phyloP scores from a whole-genome alignment of 2,329 filamentous ascomycete genomes.

The Cyphellophora attinorum region DNA sequence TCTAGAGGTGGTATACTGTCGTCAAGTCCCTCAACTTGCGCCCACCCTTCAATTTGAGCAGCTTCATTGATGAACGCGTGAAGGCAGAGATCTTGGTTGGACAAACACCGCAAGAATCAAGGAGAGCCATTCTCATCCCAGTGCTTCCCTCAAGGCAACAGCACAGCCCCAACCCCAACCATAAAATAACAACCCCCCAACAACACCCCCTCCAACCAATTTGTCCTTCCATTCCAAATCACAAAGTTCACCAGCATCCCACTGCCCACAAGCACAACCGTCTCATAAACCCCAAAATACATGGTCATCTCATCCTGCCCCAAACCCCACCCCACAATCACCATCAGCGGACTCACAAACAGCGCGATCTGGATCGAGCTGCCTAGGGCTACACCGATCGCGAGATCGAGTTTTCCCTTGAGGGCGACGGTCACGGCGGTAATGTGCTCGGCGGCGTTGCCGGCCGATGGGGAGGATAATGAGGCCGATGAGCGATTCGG shows the following conservation, averaged over 20 bases:
- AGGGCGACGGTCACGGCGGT: slow-evolving; percentile 71
- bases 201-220: too few relatives aligned
- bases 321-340: slow-evolving; percentile 71
- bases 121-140: too few relatives aligned
- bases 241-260: slow-evolving; percentile 63
- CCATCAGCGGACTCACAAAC: slow-evolving; percentile 68
- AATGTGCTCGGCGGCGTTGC: slow-evolving; percentile 71
- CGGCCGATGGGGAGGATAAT: slow-evolving; percentile 71
- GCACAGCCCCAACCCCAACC: too few relatives aligned
- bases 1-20: too few relatives aligned
- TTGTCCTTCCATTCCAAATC: too few relatives aligned
- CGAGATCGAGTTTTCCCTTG: slow-evolving; percentile 57
- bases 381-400: slow-evolving; percentile 72
- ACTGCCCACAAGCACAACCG: slow-evolving; percentile 65
- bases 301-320: slow-evolving; percentile 64
- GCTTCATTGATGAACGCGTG: too few relatives aligned
- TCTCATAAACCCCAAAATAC: slow-evolving; percentile 72
- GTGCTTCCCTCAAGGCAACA: too few relatives aligned
- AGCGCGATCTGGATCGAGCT: slow-evolving; percentile 75
- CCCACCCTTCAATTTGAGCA: too few relatives aligned
- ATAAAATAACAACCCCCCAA: too few relatives aligned
- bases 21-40: too few relatives aligned
- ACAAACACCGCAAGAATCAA: too few relatives aligned
- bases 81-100: too few relatives aligned
- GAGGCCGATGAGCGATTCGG: slow-evolving; percentile 69